Conservation (phyloP, 371 early-diverging fungal genomes). For the Umbelopsis sp. region DNA sequence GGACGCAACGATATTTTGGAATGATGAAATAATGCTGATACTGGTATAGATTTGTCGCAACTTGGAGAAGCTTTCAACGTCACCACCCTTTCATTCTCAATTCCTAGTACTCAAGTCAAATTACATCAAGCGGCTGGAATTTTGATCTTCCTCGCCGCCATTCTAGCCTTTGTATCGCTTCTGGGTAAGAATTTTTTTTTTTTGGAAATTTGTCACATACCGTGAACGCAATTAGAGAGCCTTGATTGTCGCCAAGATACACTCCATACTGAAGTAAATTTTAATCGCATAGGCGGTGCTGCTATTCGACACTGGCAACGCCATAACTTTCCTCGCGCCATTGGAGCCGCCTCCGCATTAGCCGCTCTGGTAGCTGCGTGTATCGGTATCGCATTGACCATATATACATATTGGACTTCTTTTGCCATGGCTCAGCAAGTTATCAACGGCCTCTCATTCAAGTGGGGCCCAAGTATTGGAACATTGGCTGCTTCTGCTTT, state of each 20-base stretch:
- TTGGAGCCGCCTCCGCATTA: constrained; percentile 31
- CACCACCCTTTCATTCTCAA: constrained; percentile 10
- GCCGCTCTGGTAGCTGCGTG: background rate
- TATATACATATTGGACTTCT: constrained; percentile 33
- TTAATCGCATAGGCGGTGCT: constrained; percentile 20
- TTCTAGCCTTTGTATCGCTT: constrained; percentile 32
- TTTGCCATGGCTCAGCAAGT: constrained; percentile 24
- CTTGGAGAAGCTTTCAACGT: constrained; percentile 3
- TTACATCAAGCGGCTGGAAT: constrained; percentile 21
- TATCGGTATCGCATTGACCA: constrained; percentile 14
- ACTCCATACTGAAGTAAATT: background rate
- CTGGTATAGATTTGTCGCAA: constrained; percentile 26
- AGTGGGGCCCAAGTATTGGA: constrained; percentile 39
- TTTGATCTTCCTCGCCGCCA: constrained; percentile 34
- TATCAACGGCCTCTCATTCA: constrained; percentile 30
- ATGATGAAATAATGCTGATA: constrained; percentile 24
- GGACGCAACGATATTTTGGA: no score
- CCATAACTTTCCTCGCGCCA: constrained; percentile 33
- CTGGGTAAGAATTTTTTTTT: constrained; percentile 22
- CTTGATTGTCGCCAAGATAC: no score
- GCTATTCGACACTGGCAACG: constrained; percentile 26
- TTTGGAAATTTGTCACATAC: no score
- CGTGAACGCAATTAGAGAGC: no score
- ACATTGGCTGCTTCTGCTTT: constrained; percentile 30
- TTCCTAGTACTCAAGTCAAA: background rate